Conservation (phyloP, 192 early-diverging fungal species). For the Coemansia sp. region DNA sequence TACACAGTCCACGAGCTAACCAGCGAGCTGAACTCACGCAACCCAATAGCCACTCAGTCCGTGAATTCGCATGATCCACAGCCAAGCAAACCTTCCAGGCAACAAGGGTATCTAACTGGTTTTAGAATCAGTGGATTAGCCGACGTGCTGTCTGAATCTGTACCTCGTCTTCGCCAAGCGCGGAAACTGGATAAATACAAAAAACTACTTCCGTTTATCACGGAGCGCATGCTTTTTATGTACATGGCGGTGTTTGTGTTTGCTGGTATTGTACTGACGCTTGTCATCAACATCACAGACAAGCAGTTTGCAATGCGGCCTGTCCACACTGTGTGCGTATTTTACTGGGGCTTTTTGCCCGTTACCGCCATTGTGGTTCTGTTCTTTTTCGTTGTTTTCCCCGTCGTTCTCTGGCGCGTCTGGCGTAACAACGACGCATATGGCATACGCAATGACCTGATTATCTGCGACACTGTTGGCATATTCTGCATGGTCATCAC, state of each 20-base stretch:
- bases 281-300: conserved; percentile 28
- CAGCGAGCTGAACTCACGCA: conserved; percentile 8
- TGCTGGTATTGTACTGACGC: conserved; percentile 2
- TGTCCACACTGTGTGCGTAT: conserved; percentile 15
- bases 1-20: conserved; percentile 31
- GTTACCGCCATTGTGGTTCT: conserved; percentile 18
- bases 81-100: not conserved
- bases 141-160: not conserved
- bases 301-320: conserved; percentile 30
- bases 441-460: conserved; percentile 60
- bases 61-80: not conserved
- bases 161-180: conserved; percentile 5
- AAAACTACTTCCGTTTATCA: conserved; percentile 21
- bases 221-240: conserved; percentile 23
- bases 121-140: not conserved
- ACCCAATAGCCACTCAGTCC: not conserved
- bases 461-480: conserved; percentile 52
- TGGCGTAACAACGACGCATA: conserved; percentile 56
- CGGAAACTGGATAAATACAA: conserved; percentile 27
- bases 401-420: conserved; percentile 54
- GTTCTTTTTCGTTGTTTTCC: conserved; percentile 55
- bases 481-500: conserved; percentile 38
- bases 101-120: not conserved
- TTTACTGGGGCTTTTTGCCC: conserved; percentile 32
- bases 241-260: conserved; percentile 10